Conservation (phyloP, 495 filamentous ascomycete genomes). For the Penicillium chermesinum region DNA sequence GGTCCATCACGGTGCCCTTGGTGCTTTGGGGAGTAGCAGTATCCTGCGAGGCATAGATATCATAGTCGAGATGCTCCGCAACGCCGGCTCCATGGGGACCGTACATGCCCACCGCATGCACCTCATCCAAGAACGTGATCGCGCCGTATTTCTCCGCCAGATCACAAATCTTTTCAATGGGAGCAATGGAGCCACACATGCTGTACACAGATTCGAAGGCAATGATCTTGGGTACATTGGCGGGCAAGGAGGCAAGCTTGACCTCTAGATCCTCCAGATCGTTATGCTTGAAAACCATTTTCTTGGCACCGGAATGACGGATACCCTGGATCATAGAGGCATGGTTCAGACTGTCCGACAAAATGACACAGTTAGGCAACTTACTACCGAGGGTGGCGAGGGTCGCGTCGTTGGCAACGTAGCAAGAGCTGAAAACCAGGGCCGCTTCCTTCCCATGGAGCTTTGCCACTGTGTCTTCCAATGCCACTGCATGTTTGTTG, state of each 20-base stretch:
- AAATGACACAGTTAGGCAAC: slow-evolving; percentile 89
- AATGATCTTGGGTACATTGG: slow-evolving; percentile 89
- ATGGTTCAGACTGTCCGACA: slow-evolving; percentile 94
- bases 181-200: slow-evolving; percentile 97
- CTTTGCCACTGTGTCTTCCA: slow-evolving; percentile 82
- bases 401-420: slow-evolving; percentile 96
- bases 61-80: slow-evolving; percentile 93
- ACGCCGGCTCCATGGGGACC: slow-evolving; percentile 94
- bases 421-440: slow-evolving; percentile 94
- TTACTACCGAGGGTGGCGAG: slow-evolving; percentile 94
- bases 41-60: slow-evolving; percentile 48
- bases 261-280: slow-evolving; percentile 83
- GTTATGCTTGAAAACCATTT: slow-evolving; percentile 98
- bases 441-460: slow-evolving; percentile 88
- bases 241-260: slow-evolving; percentile 82
- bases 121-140: slow-evolving; percentile 95
- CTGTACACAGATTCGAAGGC: slow-evolving; percentile 98
- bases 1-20: slow-evolving; percentile 86
- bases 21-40: slow-evolving; percentile 57
- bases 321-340: slow-evolving; percentile 99
- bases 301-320: slow-evolving; percentile 90
- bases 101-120: slow-evolving; percentile 99
- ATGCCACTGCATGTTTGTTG: slow-evolving; percentile 83
- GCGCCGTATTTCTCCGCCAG: slow-evolving; percentile 96
- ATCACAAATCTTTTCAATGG: slow-evolving; percentile 92